Evolutionary conservation across 2,329 filamentous ascomycete genomes (phyloP).

Genomic region (Cercospora sp.): DNA sequence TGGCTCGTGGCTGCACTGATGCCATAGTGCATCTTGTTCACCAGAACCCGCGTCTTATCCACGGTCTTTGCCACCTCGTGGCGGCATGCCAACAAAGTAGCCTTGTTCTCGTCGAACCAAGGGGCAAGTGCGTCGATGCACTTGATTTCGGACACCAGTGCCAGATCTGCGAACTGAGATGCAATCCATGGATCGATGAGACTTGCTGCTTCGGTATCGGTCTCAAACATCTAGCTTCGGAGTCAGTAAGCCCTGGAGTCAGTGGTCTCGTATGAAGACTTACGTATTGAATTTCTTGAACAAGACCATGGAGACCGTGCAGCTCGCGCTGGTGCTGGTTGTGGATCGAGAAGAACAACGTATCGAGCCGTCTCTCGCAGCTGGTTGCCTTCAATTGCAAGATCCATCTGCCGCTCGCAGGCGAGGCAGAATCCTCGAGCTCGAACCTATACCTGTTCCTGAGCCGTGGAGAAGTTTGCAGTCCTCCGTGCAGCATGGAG

Average conservation of each 20-base stretch:
- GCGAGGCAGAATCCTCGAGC: slow-evolving; percentile 2
- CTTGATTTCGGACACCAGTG: slow-evolving; percentile 29
- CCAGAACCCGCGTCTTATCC: slow-evolving; percentile 6
- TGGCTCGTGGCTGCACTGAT: slow-evolving; percentile 3
- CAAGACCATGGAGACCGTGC: slow-evolving; percentile 26
- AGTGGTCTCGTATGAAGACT: background rate
- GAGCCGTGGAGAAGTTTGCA: slow-evolving; percentile 29
- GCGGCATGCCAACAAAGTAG: background rate
- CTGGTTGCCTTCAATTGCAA: slow-evolving; percentile 8
- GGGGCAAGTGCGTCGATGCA: slow-evolving; percentile 19
- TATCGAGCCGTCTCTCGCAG: slow-evolving; percentile 18
- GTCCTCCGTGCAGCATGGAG: slow-evolving; percentile 11
- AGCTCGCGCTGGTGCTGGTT: slow-evolving; percentile 18
- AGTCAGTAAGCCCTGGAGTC: background rate
- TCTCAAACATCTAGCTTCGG: slow-evolving; percentile 29
- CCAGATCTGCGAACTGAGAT: slow-evolving; percentile 32
- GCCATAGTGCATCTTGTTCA: slow-evolving; percentile 8
- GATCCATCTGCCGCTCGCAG: slow-evolving; percentile 7
- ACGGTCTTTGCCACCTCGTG: slow-evolving; percentile 7
- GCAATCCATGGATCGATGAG: slow-evolving; percentile 31
- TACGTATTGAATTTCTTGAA: slow-evolving; percentile 32
- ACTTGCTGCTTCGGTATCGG: slow-evolving; percentile 27
- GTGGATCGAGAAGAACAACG: slow-evolving; percentile 36
- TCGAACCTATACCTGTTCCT: slow-evolving; percentile 17
- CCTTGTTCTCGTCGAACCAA: slow-evolving; percentile 21